Conservation (phyloP, 2,329 filamentous ascomycete genomes). For the Chaetomiaceae sp. region DNA sequence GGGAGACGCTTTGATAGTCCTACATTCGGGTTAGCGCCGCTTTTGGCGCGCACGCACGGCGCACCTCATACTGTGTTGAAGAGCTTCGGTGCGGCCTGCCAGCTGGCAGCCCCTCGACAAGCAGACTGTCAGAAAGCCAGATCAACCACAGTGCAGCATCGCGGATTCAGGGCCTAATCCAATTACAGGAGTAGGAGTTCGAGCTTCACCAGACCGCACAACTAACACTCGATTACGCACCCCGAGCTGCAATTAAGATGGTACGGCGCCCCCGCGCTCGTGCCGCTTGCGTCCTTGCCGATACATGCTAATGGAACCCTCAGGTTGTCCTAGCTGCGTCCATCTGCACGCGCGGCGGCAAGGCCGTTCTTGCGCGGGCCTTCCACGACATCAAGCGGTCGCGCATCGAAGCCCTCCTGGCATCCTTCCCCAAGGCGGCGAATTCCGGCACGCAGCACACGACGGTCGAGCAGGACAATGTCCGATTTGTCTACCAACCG, state of each 20-base stretch:
- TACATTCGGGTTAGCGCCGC: too few relatives aligned
- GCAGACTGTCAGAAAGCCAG: conserved; percentile 17
- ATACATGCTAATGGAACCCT: conserved; percentile 15
- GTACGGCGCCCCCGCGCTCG: conserved; percentile 27
- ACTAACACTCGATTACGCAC: conserved; percentile 5
- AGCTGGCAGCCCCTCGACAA: conserved; percentile 22
- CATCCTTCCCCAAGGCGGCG: conserved; percentile 95
- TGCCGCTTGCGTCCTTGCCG: not conserved
- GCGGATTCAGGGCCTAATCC: conserved; percentile 4
- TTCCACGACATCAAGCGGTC: conserved; percentile 98
- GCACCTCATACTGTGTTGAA: too few relatives aligned
- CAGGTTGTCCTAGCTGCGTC: conserved; percentile 98
- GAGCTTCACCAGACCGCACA: conserved; percentile 10
- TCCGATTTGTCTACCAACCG: conserved; percentile 98
- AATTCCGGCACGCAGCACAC: conserved; percentile 96
- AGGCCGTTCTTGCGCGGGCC: conserved; percentile 94
- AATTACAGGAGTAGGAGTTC: conserved; percentile 9
- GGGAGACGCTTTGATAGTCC: too few relatives aligned
- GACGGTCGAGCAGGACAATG: conserved; percentile 97
- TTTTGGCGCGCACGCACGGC: too few relatives aligned
- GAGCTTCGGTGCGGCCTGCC: conserved; percentile 1
- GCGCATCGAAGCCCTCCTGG: conserved; percentile 90
- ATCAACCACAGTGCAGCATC: conserved; percentile 19
- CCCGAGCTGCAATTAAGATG: conserved; percentile 31
- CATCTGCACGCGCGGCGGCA: conserved; percentile 96